A percentile compares a stretch with the other conserved stretches of the same genome.
These are phyloP conservation scores for Arthrobotrys entomopaga DNA, from an alignment of 2,329 filamentous ascomycete genomes.

Conservation along the genomic window DNA sequence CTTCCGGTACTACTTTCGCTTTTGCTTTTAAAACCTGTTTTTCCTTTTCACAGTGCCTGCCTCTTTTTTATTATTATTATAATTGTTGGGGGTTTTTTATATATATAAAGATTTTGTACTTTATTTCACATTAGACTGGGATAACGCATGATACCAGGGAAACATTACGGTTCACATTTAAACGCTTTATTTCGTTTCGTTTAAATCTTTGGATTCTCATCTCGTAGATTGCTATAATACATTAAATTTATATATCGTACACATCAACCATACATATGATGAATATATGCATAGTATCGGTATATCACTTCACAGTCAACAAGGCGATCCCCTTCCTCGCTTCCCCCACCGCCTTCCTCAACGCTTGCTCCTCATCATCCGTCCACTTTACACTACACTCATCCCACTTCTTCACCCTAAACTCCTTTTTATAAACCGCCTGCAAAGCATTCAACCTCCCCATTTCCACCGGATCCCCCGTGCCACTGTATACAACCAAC, in stretches of 20 bases:
- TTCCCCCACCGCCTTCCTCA: conserved; percentile 68
- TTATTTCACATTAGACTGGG: conserved; percentile 30
- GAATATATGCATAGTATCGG: neutral
- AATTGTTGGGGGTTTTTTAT: neutral
- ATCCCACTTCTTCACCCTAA: conserved; percentile 75
- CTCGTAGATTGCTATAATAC: neutral
- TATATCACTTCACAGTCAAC: conserved; percentile 70
- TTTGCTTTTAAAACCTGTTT: neutral
- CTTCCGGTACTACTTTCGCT: neutral
- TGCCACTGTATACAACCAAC: conserved; percentile 73
- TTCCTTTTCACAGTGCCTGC: neutral
- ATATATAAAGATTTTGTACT: conserved; percentile 8
- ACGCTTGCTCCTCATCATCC: conserved; percentile 72
- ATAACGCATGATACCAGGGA: conserved; percentile 39
- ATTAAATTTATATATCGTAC: conserved; percentile 8
- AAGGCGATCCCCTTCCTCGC: conserved; percentile 74
- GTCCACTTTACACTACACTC: conserved; percentile 75
- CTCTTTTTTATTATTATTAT: neutral
- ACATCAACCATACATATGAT: neutral
- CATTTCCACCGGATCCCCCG: conserved; percentile 75
- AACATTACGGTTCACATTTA: neutral
- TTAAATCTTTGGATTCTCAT: conserved; percentile 5
- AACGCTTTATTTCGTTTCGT: neutral
- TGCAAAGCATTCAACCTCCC: conserved; percentile 71
- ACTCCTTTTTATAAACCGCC: conserved; percentile 71